Conservation (phyloP, 2,329 filamentous ascomycete species). For the Exserohilum rostratum region DNA sequence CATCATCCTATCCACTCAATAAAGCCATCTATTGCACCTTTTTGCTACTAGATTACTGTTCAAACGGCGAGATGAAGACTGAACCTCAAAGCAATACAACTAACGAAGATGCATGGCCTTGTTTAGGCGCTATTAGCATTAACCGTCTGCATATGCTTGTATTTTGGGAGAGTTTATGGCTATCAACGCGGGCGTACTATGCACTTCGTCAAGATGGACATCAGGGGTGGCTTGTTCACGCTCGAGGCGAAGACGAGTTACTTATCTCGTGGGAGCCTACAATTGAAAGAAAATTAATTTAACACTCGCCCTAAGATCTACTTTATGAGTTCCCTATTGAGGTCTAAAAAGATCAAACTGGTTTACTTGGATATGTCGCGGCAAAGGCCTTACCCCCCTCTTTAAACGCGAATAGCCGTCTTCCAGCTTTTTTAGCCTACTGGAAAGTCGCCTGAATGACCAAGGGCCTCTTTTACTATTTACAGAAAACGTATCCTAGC, state of each 20-base stretch:
- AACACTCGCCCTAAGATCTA: not conserved
- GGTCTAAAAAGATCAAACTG: constrained; percentile 2
- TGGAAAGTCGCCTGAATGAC: constrained; percentile 13
- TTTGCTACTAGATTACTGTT: too few relatives aligned
- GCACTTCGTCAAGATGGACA: not conserved
- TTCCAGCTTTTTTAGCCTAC: constrained; percentile 19
- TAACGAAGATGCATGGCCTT: constrained; percentile 7
- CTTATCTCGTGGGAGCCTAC: constrained; percentile 18
- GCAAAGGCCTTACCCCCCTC: constrained; percentile 2
- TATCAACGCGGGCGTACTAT: constrained; percentile 3
- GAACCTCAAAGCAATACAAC: not conserved
- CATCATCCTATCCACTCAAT: too few relatives aligned
- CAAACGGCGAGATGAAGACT: constrained; percentile 12
- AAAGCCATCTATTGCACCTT: too few relatives aligned
- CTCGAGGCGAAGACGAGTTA: constrained; percentile 9
- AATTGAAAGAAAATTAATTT: constrained; percentile 6
- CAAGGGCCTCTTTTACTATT: constrained; percentile 12
- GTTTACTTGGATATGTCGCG: constrained; percentile 15
- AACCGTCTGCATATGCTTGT: constrained; percentile 1
- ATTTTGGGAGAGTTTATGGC: constrained; percentile 9
- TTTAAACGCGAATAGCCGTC: constrained; percentile 1
- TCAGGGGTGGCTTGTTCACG: constrained; percentile 10
- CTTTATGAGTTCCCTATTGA: constrained; percentile 6
- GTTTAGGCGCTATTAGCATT: constrained; percentile 11
- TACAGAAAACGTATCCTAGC: constrained; percentile 13